Percentiles rank a stretch among this genome's conserved stretches.
These are phyloP conservation scores for Leptographium radiaticola DNA, from an alignment of 2,329 filamentous ascomycete genomes.

Conservation along the genomic window DNA sequence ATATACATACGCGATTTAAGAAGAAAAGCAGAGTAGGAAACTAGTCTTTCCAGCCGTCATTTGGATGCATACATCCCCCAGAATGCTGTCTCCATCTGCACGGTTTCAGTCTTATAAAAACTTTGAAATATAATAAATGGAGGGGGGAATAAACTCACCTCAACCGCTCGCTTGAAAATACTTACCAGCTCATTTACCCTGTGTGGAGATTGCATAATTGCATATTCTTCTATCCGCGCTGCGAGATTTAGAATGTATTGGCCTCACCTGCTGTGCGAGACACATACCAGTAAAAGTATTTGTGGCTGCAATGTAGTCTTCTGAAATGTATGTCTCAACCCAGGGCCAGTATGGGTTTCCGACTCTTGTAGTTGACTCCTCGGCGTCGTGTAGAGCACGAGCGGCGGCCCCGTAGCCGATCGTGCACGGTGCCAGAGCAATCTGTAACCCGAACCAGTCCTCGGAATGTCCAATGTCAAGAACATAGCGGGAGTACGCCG, in stretches of 20 bases:
- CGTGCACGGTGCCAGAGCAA: conserved; percentile 75
- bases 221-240: conserved; percentile 51
- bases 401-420: conserved; percentile 82
- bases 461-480: conserved; percentile 79
- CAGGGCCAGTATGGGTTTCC: conserved; percentile 75
- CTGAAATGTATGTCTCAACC: conserved; percentile 78
- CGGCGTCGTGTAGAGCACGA: conserved; percentile 50
- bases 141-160: conserved; percentile 31
- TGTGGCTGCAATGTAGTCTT: conserved; percentile 66
- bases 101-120: conserved; percentile 2
- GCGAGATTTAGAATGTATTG: background rate
- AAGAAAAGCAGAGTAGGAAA: too few relatives aligned
- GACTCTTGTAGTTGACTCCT: conserved; percentile 40
- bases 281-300: conserved; percentile 52
- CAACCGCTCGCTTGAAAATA: conserved; percentile 81
- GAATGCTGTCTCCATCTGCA: conserved; percentile 58
- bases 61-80: conserved; percentile 48
- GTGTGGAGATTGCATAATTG: conserved; percentile 56
- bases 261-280: background rate
- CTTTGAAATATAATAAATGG: background rate
- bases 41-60: conserved; percentile 18
- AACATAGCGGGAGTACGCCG: conserved; percentile 34
- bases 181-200: conserved; percentile 70
- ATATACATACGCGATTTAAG: too few relatives aligned
- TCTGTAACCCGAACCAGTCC: conserved; percentile 76